Evolutionary conservation across 108 stramenopile species (phyloP), one percentile per base, ranked within the genome.

Genomic region (Conticribra guillardii): DNA sequence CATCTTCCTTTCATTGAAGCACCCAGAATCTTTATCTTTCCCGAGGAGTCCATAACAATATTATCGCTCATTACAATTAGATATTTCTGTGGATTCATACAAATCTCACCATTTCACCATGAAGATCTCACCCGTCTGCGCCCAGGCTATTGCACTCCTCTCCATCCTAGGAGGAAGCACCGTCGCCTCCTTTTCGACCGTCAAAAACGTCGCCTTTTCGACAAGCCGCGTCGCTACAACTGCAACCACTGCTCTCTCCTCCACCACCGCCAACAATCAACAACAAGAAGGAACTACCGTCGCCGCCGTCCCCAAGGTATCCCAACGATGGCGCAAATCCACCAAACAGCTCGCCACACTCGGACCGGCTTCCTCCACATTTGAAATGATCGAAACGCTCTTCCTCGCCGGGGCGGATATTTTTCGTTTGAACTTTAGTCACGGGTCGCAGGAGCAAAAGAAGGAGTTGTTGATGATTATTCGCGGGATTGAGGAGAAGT

Each of bases 351-450:
- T 95, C 21, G 90, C 92, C 24, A 95, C 94, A 9, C 57, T 95
- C 17, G 92, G 94, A n/a, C 94, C 92, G 29, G 92, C 92, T 19
- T 92, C 88, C 18, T 74, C 71, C 28, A 65, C 82, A 16, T 37
- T 63, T 33, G 92, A 90, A 75, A 87, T 89, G 90, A 85, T 95
- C 53, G 92, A 94, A 64, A 84, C 85, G 41, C 71, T 95, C 18
- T 94, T 95, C 79, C 72, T 91, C 23, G 88, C 91, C 3, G 94
- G 94, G 37, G 91, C 85, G 19, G 92, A 95, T 51, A 84, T 94
- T 2, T 94, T 93, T 77, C 93, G 95, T 33, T 79, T 96, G 59
- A 96, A 96, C 67, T 93, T 96, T 67, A 82, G 79, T 44, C 95
- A 96, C 56, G 93, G 95, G 17, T 79, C 68, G 34, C 91, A 91